phyloP scores from a whole-genome alignment of 2,329 filamentous ascomycete species.

The Sporothrix protearum region DNA sequence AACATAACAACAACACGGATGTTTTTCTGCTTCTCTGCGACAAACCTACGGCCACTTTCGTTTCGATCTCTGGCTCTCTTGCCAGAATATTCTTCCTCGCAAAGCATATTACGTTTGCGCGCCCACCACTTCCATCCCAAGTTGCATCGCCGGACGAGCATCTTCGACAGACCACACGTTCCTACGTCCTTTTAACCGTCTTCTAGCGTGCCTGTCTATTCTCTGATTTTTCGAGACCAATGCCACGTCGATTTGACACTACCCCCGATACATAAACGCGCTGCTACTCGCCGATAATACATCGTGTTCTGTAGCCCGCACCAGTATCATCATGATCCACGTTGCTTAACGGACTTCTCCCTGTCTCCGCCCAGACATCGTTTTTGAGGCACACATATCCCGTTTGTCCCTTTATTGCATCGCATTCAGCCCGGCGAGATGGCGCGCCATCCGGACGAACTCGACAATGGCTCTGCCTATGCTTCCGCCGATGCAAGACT shows the following conservation, averaged over 20 bases:
- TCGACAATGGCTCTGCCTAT: slow-evolving; percentile 20
- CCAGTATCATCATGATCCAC: slow-evolving; percentile 14
- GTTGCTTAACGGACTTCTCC: slow-evolving; percentile 7
- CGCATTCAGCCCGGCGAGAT: slow-evolving; percentile 1
- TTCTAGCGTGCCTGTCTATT: not conserved
- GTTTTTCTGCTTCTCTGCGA: too few species aligned
- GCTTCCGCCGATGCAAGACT: not conserved
- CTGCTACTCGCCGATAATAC: not conserved
- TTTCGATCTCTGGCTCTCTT: not conserved
- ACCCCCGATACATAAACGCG: not conserved
- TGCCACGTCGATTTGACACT: not conserved
- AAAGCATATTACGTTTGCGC: not conserved
- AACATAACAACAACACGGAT: too few species aligned
- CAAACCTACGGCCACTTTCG: not conserved
- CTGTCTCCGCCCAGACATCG: not conserved
- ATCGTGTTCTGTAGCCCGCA: not conserved
- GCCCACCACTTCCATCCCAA: not conserved
- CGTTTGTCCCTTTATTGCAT: not conserved
- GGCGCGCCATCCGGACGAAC: slow-evolving; percentile 33
- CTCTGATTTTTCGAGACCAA: not conserved
- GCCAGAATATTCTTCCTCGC: not conserved
- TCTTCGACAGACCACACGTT: not conserved
- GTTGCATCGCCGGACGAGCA: slow-evolving; percentile 10
- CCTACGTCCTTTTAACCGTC: too few species aligned
- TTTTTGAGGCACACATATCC: not conserved